These are phyloP conservation scores for Tuber melanosporum DNA, from an alignment of 495 filamentous ascomycete species.

Conservation along the genomic window DNA sequence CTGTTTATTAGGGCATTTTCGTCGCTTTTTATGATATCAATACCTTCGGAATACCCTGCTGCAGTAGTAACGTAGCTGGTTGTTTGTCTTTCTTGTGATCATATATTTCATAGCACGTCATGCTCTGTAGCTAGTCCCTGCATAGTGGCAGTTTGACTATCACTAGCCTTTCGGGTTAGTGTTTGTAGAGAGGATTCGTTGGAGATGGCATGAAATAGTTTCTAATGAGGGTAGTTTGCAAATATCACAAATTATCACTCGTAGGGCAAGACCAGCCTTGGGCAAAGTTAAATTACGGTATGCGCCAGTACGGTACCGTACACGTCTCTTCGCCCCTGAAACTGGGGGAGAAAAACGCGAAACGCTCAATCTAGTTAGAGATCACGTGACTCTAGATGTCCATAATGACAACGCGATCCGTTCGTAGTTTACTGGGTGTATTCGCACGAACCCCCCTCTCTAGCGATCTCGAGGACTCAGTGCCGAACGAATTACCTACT, in stretches of 20 bases:
- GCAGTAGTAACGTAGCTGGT: not conserved
- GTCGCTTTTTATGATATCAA: not conserved
- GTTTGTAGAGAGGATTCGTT: not conserved
- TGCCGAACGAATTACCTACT: not conserved
- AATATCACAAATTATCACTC: conserved; percentile 4
- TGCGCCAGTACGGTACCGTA: not conserved
- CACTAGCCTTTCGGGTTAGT: not conserved
- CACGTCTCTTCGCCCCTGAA: not conserved
- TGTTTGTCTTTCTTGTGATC: not conserved
- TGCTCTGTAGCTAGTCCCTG: not conserved
- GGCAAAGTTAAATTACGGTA: not conserved
- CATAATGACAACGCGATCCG: not conserved
- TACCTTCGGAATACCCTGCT: not conserved
- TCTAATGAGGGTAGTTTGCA: not conserved
- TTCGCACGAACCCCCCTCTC: not conserved
- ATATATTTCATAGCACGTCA: not conserved
- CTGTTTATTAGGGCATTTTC: not conserved
- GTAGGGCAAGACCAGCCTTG: not conserved
- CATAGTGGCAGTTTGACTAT: not conserved
- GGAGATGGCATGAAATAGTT: not conserved
- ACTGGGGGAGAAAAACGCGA: not conserved
- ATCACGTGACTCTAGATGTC: not conserved
- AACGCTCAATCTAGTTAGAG: not conserved
- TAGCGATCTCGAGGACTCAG: not conserved
- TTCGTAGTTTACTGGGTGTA: not conserved